Evolutionary conservation across 106 monocot genomes (phyloP).

Genomic region (Dactylorhiza incarnata): DNA sequence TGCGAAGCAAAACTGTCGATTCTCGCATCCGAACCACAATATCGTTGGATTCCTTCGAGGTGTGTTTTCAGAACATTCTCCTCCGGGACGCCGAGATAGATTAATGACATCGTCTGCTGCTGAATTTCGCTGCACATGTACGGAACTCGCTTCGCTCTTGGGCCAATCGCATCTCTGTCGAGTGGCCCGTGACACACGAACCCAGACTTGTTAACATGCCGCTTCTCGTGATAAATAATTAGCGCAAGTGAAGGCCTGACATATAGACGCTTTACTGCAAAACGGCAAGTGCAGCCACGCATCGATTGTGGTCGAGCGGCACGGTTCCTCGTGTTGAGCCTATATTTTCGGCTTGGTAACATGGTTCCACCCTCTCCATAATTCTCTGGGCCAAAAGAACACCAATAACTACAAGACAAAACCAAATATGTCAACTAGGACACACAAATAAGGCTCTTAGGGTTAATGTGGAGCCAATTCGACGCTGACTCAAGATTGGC

Average conservation of each 20-base stretch:
- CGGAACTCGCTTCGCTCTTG: slow-evolving; percentile 77
- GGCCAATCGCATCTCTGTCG: slow-evolving; percentile 89
- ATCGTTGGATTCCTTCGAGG: slow-evolving; percentile 87
- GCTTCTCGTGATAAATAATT: slow-evolving; percentile 81
- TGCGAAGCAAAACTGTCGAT: slow-evolving; percentile 73
- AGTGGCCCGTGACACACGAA: slow-evolving; percentile 93
- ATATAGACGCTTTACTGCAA: slow-evolving; percentile 80
- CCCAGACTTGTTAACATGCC: slow-evolving; percentile 89
- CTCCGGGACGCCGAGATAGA: slow-evolving; percentile 89
- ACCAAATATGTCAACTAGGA: not conserved
- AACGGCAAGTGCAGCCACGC: slow-evolving; percentile 96
- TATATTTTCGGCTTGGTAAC: slow-evolving; percentile 74
- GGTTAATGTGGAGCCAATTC: too few relatives aligned
- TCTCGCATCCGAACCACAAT: slow-evolving; percentile 58
- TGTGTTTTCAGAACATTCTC: slow-evolving; percentile 92
- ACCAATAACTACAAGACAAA: slow-evolving; percentile 69
- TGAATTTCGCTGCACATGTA: slow-evolving; percentile 85
- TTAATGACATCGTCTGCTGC: slow-evolving; percentile 90
- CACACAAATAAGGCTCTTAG: too few relatives aligned
- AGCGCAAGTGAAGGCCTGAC: slow-evolving; percentile 76
- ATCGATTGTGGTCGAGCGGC: slow-evolving; percentile 95
- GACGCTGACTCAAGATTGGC: too few relatives aligned
- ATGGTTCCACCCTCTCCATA: slow-evolving; percentile 87
- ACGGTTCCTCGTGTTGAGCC: slow-evolving; percentile 92
- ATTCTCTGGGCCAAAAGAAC: slow-evolving; percentile 97